Evolutionary conservation across 2,329 filamentous ascomycete genomes (phyloP).

Genomic region (Aspergillus candidus): DNA sequence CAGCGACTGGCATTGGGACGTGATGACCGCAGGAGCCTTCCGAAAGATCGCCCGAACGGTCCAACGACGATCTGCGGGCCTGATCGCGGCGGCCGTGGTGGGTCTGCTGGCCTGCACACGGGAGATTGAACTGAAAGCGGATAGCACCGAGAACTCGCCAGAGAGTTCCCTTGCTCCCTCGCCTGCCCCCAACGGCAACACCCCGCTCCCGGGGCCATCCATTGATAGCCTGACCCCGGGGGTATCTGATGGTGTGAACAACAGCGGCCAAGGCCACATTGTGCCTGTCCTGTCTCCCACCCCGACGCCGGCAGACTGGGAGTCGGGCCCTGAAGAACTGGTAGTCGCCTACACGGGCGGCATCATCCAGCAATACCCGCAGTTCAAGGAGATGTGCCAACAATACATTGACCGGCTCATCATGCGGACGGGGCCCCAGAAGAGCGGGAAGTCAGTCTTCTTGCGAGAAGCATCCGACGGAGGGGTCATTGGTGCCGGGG

Average conservation of each 20-base stretch:
- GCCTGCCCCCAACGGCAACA: constrained; percentile 21
- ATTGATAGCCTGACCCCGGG: constrained; percentile 3
- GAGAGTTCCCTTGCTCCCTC: constrained; percentile 21
- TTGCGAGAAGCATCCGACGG: constrained; percentile 49
- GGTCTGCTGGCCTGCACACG: constrained; percentile 63
- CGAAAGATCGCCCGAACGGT: constrained; percentile 65
- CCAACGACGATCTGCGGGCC: constrained; percentile 64
- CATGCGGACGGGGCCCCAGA: constrained; percentile 40
- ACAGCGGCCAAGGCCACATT: constrained; percentile 16
- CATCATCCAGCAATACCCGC: constrained; percentile 72
- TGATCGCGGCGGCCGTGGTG: constrained; percentile 66
- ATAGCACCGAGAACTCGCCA: constrained; percentile 34
- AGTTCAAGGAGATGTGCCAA: constrained; percentile 66
- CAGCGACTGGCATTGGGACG: constrained; percentile 56
- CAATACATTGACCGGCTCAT: constrained; percentile 56
- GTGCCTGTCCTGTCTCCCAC: constrained; percentile 33
- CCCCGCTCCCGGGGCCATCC: constrained; percentile 13
- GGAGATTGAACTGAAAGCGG: constrained; percentile 51
- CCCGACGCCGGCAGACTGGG: constrained; percentile 33
- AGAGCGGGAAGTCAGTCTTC: constrained; percentile 46
- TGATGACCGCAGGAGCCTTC: constrained; percentile 53
- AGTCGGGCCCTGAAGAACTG: constrained; percentile 51
- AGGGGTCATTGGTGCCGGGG: constrained; percentile 52
- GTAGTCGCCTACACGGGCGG: constrained; percentile 75
- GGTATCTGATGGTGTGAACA: constrained; percentile 2